A percentile compares a stretch with the other conserved stretches of the same genome.
phyloP scores from a whole-genome alignment of 2,329 filamentous ascomycete genomes.

The Colletotrichum sp. region DNA sequence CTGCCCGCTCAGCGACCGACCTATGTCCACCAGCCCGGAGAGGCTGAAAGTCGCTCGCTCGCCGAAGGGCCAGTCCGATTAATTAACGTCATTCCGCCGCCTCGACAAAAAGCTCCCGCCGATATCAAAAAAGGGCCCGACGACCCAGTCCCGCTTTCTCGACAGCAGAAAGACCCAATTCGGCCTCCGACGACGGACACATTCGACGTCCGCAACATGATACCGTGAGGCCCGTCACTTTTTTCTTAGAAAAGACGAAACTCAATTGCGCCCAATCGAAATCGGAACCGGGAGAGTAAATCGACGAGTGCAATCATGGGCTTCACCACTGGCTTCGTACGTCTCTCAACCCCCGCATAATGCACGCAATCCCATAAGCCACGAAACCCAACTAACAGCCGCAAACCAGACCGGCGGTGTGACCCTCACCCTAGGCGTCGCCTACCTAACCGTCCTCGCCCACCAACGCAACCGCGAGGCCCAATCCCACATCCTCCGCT shows the following conservation, averaged over 20 bases:
- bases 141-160: slow-evolving; percentile 3
- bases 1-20: neutral
- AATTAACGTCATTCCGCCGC: slow-evolving; percentile 19
- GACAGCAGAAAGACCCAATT: slow-evolving; percentile 4
- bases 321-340: slow-evolving; percentile 76
- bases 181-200: neutral
- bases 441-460: slow-evolving; percentile 74
- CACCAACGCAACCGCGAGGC: slow-evolving; percentile 71
- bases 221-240: slow-evolving; percentile 2
- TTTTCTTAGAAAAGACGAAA: neutral
- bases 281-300: neutral
- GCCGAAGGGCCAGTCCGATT: neutral
- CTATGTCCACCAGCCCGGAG: slow-evolving; percentile 16
- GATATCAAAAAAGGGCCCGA: neutral
- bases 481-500: slow-evolving; percentile 61
- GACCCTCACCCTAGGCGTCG: slow-evolving; percentile 74
- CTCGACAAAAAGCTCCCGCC: neutral
- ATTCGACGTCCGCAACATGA: slow-evolving; percentile 4
- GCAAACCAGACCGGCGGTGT: slow-evolving; percentile 71
- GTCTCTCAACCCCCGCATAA: slow-evolving; percentile 31
- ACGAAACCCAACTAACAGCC: neutral
- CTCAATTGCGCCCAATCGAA: neutral
- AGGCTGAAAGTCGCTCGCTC: slow-evolving; percentile 19
- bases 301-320: slow-evolving; percentile 58
- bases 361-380: neutral